Percentiles rank a stretch among this genome's conserved stretches.
phyloP scores from a whole-genome alignment of 805 yeast genomes.

The Saturnispora hagleri region DNA sequence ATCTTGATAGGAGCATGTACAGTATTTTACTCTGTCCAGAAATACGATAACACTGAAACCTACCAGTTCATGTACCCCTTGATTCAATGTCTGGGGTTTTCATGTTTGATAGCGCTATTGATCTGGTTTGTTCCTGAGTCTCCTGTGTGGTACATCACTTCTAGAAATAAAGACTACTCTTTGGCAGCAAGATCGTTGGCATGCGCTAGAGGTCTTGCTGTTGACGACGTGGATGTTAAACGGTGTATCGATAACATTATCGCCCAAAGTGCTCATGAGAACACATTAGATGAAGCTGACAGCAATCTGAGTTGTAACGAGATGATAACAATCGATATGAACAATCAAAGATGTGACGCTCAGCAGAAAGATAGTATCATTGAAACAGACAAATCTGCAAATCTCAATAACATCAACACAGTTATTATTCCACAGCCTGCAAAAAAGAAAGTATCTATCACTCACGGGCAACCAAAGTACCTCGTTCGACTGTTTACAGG shows the following conservation, averaged over 20 bases:
- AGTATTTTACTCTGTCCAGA: slow-evolving; percentile 14
- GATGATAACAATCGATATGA: background rate
- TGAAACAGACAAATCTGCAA: background rate
- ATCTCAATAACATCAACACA: background rate
- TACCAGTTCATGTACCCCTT: slow-evolving; percentile 21
- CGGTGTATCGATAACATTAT: background rate
- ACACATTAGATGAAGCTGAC: background rate
- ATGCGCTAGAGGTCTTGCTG: slow-evolving; percentile 13
- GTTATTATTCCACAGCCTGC: background rate
- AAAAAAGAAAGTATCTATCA: slow-evolving; percentile 12
- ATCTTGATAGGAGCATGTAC: slow-evolving; percentile 25
- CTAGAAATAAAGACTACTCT: slow-evolving; percentile 1
- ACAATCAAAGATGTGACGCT: background rate
- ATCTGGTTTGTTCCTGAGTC: slow-evolving; percentile 29
- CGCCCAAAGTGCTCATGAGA: background rate
- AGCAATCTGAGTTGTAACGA: background rate
- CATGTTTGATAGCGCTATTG: slow-evolving; percentile 3
- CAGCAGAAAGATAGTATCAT: background rate
- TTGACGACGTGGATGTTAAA: slow-evolving; percentile 16
- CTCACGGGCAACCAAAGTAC: slow-evolving; percentile 25
- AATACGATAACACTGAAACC: slow-evolving; percentile 1
- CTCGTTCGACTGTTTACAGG: slow-evolving; percentile 25
- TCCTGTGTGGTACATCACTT: slow-evolving; percentile 23
- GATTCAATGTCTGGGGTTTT: slow-evolving; percentile 15
- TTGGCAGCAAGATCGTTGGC: slow-evolving; percentile 17